Evolutionary conservation across 2,329 filamentous ascomycete genomes (phyloP).

Genomic region (Sphaerulina musiva): DNA sequence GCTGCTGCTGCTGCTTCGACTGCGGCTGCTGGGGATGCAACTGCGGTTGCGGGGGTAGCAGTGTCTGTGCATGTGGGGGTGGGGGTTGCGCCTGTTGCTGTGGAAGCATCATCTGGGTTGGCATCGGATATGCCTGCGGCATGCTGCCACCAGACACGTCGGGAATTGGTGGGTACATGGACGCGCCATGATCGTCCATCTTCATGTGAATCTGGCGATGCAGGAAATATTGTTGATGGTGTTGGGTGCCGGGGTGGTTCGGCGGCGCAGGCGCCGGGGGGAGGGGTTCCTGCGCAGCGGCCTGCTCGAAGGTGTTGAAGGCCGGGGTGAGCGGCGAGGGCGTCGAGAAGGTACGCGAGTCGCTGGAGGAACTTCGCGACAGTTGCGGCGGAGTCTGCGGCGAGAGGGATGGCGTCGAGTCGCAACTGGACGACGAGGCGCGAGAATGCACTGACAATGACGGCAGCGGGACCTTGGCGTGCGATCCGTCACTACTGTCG

Average conservation of each 20-base stretch:
- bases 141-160: slow-evolving; percentile 28
- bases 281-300: not conserved
- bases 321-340: slow-evolving; percentile 45
- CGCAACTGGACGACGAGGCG: slow-evolving; percentile 38
- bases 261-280: slow-evolving; percentile 19
- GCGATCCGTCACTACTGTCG: slow-evolving; percentile 37
- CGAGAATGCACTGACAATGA: slow-evolving; percentile 19
- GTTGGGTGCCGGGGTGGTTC: slow-evolving; percentile 14
- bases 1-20: not conserved
- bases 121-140: slow-evolving; percentile 31
- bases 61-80: slow-evolving; percentile 2
- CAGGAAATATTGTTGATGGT: slow-evolving; percentile 21
- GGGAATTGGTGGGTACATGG: slow-evolving; percentile 35
- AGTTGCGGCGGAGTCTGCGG: slow-evolving; percentile 44
- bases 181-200: slow-evolving; percentile 33
- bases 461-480: slow-evolving; percentile 24
- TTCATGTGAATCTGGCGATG: slow-evolving; percentile 20
- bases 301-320: slow-evolving; percentile 30
- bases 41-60: not conserved
- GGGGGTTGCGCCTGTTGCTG: slow-evolving; percentile 17
- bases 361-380: slow-evolving; percentile 42
- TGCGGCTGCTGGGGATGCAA: slow-evolving; percentile 8
- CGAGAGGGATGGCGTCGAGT: slow-evolving; percentile 41
- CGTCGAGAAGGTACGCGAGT: slow-evolving; percentile 39
- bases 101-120: slow-evolving; percentile 21